Conservation (phyloP, 345 rosid genomes). For the Abelmoschus esculentus region DNA sequence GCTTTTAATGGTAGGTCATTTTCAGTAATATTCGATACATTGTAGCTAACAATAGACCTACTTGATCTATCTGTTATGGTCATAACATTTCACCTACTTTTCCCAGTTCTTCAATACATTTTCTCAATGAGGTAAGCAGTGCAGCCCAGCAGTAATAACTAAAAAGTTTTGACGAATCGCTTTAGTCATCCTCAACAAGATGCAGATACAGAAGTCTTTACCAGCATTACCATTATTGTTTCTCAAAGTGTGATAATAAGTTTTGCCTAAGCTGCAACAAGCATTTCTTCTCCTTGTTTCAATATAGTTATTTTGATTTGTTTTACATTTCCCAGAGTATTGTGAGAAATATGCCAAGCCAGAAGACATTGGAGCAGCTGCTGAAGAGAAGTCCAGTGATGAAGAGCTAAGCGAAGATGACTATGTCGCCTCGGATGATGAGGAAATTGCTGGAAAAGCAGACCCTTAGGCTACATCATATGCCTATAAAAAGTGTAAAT, state of each 20-base stretch:
- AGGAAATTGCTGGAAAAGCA: slow-evolving; percentile 70
- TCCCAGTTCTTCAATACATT: not conserved
- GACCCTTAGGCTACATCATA: slow-evolving; percentile 43
- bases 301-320: not conserved
- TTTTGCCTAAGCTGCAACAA: not conserved
- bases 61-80: not conserved
- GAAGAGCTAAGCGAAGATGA: slow-evolving; percentile 88
- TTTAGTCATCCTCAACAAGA: not conserved
- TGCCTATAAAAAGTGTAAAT: slow-evolving; percentile 29
- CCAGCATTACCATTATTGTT: not conserved
- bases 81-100: not conserved
- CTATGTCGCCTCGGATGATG: slow-evolving; percentile 50
- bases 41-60: not conserved
- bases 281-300: not conserved
- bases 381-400: slow-evolving; percentile 70
- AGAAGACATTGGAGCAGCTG: slow-evolving; percentile 46
- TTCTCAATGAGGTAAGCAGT: too few relatives aligned
- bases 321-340: slow-evolving; percentile 41
- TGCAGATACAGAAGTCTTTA: not conserved
- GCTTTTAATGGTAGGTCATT: not conserved
- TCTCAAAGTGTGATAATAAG: not conserved
- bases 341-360: slow-evolving; percentile 85
- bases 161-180: not conserved
- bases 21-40: not conserved
- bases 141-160: too few relatives aligned